Base-by-base conservation (phyloP, 2,329 filamentous ascomycete genomes). In the Xylariaceae sp. region DNA sequence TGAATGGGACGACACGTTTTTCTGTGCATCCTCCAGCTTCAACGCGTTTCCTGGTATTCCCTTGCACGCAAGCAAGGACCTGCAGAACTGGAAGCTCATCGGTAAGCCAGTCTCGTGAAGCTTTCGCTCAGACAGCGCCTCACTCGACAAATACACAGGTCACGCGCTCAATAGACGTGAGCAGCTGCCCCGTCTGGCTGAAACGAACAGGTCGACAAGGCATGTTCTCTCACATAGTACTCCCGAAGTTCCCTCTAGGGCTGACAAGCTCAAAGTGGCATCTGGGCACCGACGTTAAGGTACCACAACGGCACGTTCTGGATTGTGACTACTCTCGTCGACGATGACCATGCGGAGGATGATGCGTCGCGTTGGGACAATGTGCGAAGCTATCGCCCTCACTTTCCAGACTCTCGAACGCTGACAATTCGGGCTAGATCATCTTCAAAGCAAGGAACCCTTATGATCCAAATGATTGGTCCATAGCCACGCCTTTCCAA, bases 271-370 rank as follows among this genome's bases (percentile, higher is more conserved):
- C 31, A 34, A 12, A 17, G 31, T 17, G 68, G 69, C 0, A 68
- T 72, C 33, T 78, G 70, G 61, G 74, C 74, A 0, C 63, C 72
- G 0, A 72, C 71, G 0, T 49, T 75, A 0, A 57, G 69, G 6
- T 66, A 71, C 19, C 63, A 67, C 19, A 50, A 69, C 2, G 65
- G 64, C 0, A 61, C 49, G 1, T 73, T 75, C 40, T 74, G 71
- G 44, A 45, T 73, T 0, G 64, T 74, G 29, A 66, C 65, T 2
- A 70, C 67, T 1, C 57, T 66, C 4, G 60, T 69, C 3, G 54
- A 63, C 45, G 61, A 65, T 16, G 56, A 62, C 48, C 42, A 64
- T 45, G 48, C 43, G 7, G 51, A 19, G 9, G 41, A 53, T 26
- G 61, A 63, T 40, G 39, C 53, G 18, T 63, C 52, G 38, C 60